Evolutionary conservation across 257 asterid genomes (phyloP).

Genomic region (Pogostemon cablin): DNA sequence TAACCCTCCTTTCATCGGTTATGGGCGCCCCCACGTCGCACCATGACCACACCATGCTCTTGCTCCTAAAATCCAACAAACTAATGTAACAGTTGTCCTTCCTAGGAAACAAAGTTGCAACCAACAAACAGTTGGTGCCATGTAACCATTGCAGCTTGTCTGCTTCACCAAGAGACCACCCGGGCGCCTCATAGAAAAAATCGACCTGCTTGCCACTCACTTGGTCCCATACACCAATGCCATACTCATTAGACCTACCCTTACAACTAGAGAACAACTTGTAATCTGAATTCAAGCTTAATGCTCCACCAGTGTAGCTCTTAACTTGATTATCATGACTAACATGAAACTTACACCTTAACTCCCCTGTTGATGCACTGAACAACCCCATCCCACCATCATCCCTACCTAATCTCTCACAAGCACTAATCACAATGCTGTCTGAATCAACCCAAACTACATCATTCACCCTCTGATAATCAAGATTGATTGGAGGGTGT

Average conservation of each 20-base stretch:
- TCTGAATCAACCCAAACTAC: slow-evolving; percentile 71
- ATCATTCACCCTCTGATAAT: slow-evolving; percentile 89
- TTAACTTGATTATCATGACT: slow-evolving; percentile 68
- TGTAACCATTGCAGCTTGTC: slow-evolving; percentile 83
- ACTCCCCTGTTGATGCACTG: slow-evolving; percentile 57
- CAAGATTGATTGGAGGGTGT: slow-evolving; percentile 77
- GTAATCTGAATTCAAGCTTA: slow-evolving; percentile 65
- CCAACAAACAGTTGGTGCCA: slow-evolving; percentile 70
- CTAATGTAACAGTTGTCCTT: slow-evolving; percentile 87
- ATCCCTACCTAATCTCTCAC: slow-evolving; percentile 79
- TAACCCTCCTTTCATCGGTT: slow-evolving; percentile 70
- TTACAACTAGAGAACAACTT: slow-evolving; percentile 85
- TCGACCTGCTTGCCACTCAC: slow-evolving; percentile 78
- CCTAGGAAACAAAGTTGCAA: slow-evolving; percentile 85
- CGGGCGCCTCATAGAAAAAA: slow-evolving; percentile 78
- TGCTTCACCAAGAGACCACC: slow-evolving; percentile 94
- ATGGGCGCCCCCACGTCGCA: slow-evolving; percentile 59
- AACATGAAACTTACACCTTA: slow-evolving; percentile 71
- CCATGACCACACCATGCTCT: slow-evolving; percentile 93
- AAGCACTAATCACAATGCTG: slow-evolving; percentile 71
- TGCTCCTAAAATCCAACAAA: slow-evolving; percentile 79
- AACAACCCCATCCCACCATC: slow-evolving; percentile 94
- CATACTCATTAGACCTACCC: slow-evolving; percentile 90
- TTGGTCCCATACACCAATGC: slow-evolving; percentile 93
- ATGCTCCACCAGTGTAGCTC: slow-evolving; percentile 81